Conservation (phyloP, 1,284 basidiomycete genomes). For the Pseudozyma sp. region DNA sequence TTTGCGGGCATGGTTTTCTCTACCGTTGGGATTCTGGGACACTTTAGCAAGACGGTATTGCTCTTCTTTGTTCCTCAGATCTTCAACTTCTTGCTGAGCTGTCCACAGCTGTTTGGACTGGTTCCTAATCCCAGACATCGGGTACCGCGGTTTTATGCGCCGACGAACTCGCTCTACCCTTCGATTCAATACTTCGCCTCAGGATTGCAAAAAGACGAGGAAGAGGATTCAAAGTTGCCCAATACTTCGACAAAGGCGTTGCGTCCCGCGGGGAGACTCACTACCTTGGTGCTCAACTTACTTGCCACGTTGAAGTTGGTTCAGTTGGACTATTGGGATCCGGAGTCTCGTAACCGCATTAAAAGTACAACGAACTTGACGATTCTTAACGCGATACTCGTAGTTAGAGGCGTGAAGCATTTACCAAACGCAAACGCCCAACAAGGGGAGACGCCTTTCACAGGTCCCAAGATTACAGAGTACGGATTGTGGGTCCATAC, state of each 20-base stretch:
- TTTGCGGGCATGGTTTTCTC: slow-evolving; percentile 76
- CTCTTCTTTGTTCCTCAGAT: slow-evolving; percentile 98
- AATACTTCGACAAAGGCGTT: slow-evolving; percentile 20
- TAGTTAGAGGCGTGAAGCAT: slow-evolving; percentile 50
- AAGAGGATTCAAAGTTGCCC: background rate
- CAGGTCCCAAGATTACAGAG: slow-evolving; percentile 49
- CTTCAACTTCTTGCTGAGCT: slow-evolving; percentile 95
- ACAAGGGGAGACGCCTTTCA: slow-evolving; percentile 5
- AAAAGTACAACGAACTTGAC: slow-evolving; percentile 65
- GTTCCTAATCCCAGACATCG: slow-evolving; percentile 94
- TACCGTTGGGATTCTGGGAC: slow-evolving; percentile 73
- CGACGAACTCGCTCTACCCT: slow-evolving; percentile 42
- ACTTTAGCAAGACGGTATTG: slow-evolving; percentile 95
- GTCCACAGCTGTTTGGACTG: slow-evolving; percentile 92
- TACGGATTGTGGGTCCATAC: slow-evolving; percentile 51
- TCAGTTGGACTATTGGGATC: slow-evolving; percentile 35
- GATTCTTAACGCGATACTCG: slow-evolving; percentile 64
- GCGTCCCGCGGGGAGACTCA: slow-evolving; percentile 9
- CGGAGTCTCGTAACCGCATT: slow-evolving; percentile 6
- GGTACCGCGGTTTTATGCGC: slow-evolving; percentile 75
- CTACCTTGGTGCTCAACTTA: slow-evolving; percentile 27
- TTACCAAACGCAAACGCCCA: background rate
- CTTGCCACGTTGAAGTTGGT: slow-evolving; percentile 42
- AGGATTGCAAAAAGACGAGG: background rate
- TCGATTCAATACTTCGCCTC: slow-evolving; percentile 48